Base-by-base conservation (phyloP, 2,329 filamentous ascomycete species). In the Pseudogymnoascus sp. region DNA sequence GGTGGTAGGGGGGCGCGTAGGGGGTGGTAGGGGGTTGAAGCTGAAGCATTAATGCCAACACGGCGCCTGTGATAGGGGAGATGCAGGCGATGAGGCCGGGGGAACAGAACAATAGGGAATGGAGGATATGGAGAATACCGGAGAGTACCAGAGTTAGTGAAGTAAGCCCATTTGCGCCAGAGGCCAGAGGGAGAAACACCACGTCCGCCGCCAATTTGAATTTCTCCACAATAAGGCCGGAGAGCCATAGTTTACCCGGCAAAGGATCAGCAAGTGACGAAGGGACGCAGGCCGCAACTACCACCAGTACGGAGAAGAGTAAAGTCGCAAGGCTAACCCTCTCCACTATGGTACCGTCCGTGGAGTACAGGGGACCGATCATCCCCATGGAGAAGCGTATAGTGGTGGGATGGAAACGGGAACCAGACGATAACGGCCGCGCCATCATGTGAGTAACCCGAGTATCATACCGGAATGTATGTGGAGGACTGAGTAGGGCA, bases 211-310 rank as follows among this genome's bases (percentile, higher is more conserved):
- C 46, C 46, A 31, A 53, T 53, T 53, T 53, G 46, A 31, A 53
- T 38, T 60, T 60, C 56, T 60, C 56, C 56, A 60, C 56, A 60
- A 60, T 60, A 53, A 53, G 46, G 46, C 46, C 46, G 26, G 46
- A 2, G 15, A 31, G 4, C 46, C 46, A 53, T 13, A 53, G 46
- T 53, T 53, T 31, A 53, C 23, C 46, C 46, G 46, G 46, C 23
- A 13, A 31, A 26, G 46, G 46, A 53, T 53, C 46, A 31, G 46
- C 46, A 15, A 53, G 46, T 53, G 46, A 53, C 46, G 46, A 40
- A 40, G 37, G 37, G 37, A 26, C 10, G 21, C 29, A 7, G 46
- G 46, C 26, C 46, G 46, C 26, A 29, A 31, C 46, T 19, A 53
- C 46, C 46, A 31, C 26, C 26, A 53, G n/a, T 31, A 31, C n/a